Percentiles rank a stretch among this genome's conserved stretches.
Evolutionary conservation across 192 early-diverging fungal genomes (phyloP).

Genomic region (Umbelopsis sp.): DNA sequence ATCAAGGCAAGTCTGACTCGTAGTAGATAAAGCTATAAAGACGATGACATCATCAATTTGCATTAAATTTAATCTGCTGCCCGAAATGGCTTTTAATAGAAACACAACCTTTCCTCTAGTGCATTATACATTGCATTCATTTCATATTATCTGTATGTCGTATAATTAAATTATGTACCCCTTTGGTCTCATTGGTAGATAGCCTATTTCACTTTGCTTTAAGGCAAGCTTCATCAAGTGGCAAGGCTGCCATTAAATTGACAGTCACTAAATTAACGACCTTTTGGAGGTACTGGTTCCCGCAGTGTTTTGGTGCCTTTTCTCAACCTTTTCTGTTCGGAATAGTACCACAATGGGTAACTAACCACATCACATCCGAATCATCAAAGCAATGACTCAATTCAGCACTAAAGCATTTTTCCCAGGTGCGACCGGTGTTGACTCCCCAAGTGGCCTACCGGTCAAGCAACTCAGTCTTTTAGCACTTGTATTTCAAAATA

Average conservation of each 20-base stretch:
- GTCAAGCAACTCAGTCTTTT: conserved; percentile 84
- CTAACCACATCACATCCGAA: neutral
- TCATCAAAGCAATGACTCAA: neutral
- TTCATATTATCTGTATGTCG: too few species aligned
- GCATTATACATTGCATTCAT: too few species aligned
- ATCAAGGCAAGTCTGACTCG: neutral
- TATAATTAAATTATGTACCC: too few species aligned
- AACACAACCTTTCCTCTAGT: too few species aligned
- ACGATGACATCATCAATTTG: neutral
- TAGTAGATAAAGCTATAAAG: neutral
- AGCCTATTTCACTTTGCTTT: too few species aligned
- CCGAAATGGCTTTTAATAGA: too few species aligned
- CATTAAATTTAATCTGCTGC: too few species aligned
- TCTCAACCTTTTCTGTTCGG: neutral
- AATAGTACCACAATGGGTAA: conserved; percentile 10
- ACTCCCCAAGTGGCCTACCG: conserved; percentile 42
- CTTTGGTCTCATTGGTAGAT: too few species aligned
- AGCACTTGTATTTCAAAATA: conserved; percentile 87
- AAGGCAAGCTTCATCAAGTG: too few species aligned
- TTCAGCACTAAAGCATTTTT: neutral
- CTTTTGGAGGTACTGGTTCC: neutral
- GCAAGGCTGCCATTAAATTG: too few species aligned
- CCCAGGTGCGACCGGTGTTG: neutral
- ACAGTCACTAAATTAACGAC: neutral
- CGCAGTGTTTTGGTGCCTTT: neutral